Percentiles rank a stretch among this genome's conserved stretches.
These are phyloP conservation scores for Skeletonema costatum DNA, from an alignment of 108 stramenopile species.

Conservation along the genomic window DNA sequence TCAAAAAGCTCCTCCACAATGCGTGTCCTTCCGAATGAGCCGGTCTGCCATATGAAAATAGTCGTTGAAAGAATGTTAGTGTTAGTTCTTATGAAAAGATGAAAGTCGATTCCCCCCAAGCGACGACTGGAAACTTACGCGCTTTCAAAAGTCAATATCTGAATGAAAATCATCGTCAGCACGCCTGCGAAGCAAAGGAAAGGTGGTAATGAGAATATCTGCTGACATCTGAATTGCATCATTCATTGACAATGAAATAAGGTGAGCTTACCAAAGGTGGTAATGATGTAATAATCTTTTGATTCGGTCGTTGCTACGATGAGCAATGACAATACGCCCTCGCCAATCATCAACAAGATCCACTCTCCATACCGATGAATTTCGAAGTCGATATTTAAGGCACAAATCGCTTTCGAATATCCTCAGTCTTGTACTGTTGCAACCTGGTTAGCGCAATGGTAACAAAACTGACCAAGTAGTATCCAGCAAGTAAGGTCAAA, in stretches of 20 bases:
- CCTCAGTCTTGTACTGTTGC: not conserved
- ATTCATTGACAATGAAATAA: not conserved
- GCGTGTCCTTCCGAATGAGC: conserved; percentile 14
- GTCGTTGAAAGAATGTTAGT: not conserved
- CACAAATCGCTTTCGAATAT: conserved; percentile 11
- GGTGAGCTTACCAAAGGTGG: not conserved
- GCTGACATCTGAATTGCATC: not conserved
- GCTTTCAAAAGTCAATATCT: conserved; percentile 18
- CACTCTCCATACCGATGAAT: conserved; percentile 82
- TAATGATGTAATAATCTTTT: conserved; percentile 10
- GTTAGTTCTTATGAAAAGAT: not conserved
- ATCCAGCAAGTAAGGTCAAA: conserved; percentile 7
- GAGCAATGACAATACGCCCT: conserved; percentile 58
- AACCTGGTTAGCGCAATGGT: not conserved
- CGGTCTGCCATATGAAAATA: not conserved
- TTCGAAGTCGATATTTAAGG: conserved; percentile 36
- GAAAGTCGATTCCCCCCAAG: not conserved
- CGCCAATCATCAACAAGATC: conserved; percentile 79
- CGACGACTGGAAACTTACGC: not conserved
- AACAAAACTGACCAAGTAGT: conserved; percentile 1
- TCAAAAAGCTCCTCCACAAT: conserved; percentile 1
- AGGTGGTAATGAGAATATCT: not conserved
- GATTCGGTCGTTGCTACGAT: conserved; percentile 41
- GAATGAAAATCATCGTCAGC: conserved; percentile 15
- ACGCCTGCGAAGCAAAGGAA: conserved; percentile 5